These are phyloP conservation scores for Myriosclerotinia scirpicola DNA, from an alignment of 2,329 filamentous ascomycete species.

Conservation along the genomic window DNA sequence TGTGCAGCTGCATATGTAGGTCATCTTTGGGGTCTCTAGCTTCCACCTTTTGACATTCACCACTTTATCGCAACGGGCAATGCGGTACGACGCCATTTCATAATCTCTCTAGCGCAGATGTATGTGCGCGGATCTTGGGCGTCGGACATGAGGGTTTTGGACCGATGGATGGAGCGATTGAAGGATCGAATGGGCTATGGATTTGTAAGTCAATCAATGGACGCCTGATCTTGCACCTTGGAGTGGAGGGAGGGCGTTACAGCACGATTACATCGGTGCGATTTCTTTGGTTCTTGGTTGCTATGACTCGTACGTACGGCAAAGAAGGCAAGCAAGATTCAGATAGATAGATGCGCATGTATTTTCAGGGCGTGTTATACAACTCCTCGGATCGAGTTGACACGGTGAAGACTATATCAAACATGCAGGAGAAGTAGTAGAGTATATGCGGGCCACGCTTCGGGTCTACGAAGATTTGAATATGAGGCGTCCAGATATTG, in stretches of 20 bases:
- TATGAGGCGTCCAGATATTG: neutral
- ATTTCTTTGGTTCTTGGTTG: constrained; percentile 2
- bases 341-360: constrained; percentile 2
- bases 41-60: neutral
- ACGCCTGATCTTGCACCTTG: neutral
- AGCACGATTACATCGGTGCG: neutral
- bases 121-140: constrained; percentile 1
- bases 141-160: constrained; percentile 1
- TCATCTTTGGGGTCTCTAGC: constrained; percentile 20
- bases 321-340: neutral
- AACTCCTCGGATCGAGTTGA: constrained; percentile 14
- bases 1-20: constrained; percentile 19
- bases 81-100: constrained; percentile 4
- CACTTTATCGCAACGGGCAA: neutral
- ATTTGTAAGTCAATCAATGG: neutral
- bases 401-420: neutral
- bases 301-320: neutral
- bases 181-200: neutral
- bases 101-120: neutral
- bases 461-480: constrained; percentile 3
- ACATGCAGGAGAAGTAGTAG: neutral
- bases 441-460: neutral
- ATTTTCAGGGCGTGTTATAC: neutral
- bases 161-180: constrained; percentile 3
- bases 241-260: neutral